Conservation (phyloP, 2,329 filamentous ascomycete genomes). For the Didymella glomerata region DNA sequence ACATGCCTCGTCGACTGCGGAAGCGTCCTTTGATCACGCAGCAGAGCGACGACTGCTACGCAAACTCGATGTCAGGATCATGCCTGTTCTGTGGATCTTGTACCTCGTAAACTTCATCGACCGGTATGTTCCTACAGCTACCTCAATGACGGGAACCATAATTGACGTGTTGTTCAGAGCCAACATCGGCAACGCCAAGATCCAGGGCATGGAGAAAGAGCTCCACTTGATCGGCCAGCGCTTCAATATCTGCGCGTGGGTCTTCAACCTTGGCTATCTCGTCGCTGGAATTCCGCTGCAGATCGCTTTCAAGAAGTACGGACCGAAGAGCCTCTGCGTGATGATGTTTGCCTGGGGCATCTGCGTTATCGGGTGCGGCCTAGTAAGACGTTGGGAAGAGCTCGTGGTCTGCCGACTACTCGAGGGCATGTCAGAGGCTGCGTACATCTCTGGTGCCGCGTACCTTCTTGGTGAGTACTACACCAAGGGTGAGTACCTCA, state of each 20-base stretch:
- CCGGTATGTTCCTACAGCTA: constrained; percentile 23
- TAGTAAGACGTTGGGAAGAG: constrained; percentile 39
- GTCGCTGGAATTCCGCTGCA: constrained; percentile 47
- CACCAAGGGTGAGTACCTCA: constrained; percentile 62
- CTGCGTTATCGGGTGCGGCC: constrained; percentile 43
- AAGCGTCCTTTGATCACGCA: constrained; percentile 32
- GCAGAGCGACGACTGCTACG: constrained; percentile 40
- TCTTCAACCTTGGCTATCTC: constrained; percentile 52
- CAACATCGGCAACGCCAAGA: constrained; percentile 49
- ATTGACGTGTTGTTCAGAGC: constrained; percentile 18
- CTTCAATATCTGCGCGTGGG: constrained; percentile 51
- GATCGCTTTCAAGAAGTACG: constrained; percentile 47
- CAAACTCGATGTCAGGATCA: constrained; percentile 43
- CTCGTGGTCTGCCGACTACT: constrained; percentile 43
- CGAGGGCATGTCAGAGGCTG: constrained; percentile 44
- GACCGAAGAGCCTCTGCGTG: constrained; percentile 43
- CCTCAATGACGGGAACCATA: too few relatives aligned
- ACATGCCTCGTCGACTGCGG: constrained; percentile 12
- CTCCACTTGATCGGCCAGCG: constrained; percentile 46
- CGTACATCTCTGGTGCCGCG: constrained; percentile 40
- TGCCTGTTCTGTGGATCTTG: constrained; percentile 46
- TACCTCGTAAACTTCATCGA: constrained; percentile 48
- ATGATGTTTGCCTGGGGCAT: constrained; percentile 51
- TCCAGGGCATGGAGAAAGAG: constrained; percentile 48
- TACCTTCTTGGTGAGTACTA: constrained; percentile 54